Conservation (phyloP, 306 rosid genomes). For the Prinsepia uniflora region DNA sequence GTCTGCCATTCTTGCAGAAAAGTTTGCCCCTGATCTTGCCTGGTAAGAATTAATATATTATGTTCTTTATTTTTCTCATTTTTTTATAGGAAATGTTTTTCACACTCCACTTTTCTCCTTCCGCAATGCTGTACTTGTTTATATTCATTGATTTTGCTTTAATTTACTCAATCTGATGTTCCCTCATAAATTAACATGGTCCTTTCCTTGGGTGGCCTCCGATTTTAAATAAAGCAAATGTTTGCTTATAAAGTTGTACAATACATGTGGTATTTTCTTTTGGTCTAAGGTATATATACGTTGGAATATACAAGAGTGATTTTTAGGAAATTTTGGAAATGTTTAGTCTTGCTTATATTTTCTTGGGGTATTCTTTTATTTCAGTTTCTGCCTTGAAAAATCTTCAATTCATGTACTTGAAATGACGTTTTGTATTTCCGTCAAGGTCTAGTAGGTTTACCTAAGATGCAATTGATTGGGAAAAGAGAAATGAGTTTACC, state of each 20-base stretch:
- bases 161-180: too few relatives aligned
- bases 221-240: not conserved
- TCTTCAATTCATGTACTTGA: not conserved
- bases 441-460: not conserved
- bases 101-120: too few relatives aligned
- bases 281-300: not conserved
- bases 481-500: not conserved
- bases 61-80: not conserved
- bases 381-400: not conserved
- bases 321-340: not conserved
- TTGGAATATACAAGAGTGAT: not conserved
- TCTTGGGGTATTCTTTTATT: not conserved
- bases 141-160: too few relatives aligned
- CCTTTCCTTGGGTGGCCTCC: not conserved
- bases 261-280: too few relatives aligned
- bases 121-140: too few relatives aligned
- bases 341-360: not conserved
- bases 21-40: constrained; percentile 98
- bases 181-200: too few relatives aligned
- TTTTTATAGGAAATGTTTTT: too few relatives aligned
- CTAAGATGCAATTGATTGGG: not conserved
- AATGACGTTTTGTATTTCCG: not conserved
- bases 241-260: not conserved
- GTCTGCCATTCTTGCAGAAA: constrained; percentile 99
- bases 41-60: constrained; percentile 48